phyloP scores from a whole-genome alignment of 1,284 basidiomycete genomes.

The Cryptococcus maquisensis region DNA sequence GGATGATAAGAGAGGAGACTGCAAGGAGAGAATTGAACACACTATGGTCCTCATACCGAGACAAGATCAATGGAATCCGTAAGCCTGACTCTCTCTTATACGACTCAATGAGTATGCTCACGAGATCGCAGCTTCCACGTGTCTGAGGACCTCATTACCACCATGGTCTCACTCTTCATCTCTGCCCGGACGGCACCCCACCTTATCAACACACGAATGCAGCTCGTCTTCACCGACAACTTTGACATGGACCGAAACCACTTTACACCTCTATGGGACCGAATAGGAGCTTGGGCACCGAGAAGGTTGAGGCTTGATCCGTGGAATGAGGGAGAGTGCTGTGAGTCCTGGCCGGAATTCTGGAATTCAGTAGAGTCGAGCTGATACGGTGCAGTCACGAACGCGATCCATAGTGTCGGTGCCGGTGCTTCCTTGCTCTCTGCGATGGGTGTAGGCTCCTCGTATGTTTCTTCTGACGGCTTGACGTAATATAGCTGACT shows the following conservation, averaged over 20 bases:
- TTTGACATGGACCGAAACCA: conserved; percentile 38
- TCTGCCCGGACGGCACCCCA: conserved; percentile 21
- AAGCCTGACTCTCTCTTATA: conserved; percentile 14
- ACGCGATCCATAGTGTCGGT: conserved; percentile 39
- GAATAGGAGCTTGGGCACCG: conserved; percentile 43
- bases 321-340: conserved; percentile 31
- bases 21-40: conserved; percentile 23
- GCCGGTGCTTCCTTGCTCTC: conserved; percentile 42
- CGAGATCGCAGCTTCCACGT: conserved; percentile 36
- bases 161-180: conserved; percentile 35
- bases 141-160: conserved; percentile 45
- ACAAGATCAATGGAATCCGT: conserved; percentile 46
- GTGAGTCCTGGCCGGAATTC: conserved; percentile 14
- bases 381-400: conserved; percentile 26
- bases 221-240: conserved; percentile 41
- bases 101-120: not conserved
- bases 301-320: conserved; percentile 38
- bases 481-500: not conserved
- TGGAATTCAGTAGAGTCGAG: not conserved
- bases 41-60: conserved; percentile 38
- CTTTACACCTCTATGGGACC: conserved; percentile 42
- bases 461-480: conserved; percentile 8
- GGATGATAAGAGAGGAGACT: conserved; percentile 11
- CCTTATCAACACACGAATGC: conserved; percentile 25
- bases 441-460: conserved; percentile 28